phyloP scores from a whole-genome alignment of 1,284 basidiomycete species.

The Gomphus bonarii region DNA sequence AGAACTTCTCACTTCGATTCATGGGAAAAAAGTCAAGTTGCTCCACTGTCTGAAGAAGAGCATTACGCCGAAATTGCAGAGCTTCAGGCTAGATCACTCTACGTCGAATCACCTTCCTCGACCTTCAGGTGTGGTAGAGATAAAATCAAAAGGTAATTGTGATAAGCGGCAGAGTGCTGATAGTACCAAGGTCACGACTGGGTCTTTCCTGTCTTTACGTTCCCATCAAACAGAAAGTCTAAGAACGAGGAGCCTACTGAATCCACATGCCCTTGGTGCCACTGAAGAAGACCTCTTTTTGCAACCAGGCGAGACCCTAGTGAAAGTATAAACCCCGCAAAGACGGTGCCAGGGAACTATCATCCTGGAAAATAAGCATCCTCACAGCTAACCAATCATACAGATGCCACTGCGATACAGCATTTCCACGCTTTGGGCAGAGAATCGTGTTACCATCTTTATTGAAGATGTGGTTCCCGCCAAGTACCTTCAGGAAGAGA shows the following conservation, averaged over 20 bases:
- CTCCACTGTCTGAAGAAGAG: slow-evolving; percentile 64
- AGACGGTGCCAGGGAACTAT: background rate
- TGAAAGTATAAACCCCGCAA: background rate
- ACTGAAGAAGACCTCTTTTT: background rate
- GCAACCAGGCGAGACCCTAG: background rate
- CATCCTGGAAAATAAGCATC: background rate
- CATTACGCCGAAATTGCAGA: slow-evolving; percentile 39
- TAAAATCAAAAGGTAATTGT: background rate
- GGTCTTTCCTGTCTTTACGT: background rate
- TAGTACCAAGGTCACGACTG: background rate
- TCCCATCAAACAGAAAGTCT: background rate
- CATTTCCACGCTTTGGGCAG: background rate
- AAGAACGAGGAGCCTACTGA: background rate
- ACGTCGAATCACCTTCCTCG: background rate
- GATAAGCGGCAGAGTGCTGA: background rate
- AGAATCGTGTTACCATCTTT: background rate
- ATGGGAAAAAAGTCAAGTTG: slow-evolving; percentile 55
- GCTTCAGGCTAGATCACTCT: background rate
- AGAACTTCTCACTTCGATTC: slow-evolving; percentile 46
- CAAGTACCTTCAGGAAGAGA: background rate
- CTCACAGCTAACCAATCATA: background rate
- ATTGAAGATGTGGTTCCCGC: background rate
- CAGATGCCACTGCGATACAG: background rate
- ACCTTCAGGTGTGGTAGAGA: background rate
- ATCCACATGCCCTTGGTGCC: background rate